These are phyloP conservation scores for Cornus suecica DNA, from an alignment of 148 eudicot species.

Conservation along the genomic window DNA sequence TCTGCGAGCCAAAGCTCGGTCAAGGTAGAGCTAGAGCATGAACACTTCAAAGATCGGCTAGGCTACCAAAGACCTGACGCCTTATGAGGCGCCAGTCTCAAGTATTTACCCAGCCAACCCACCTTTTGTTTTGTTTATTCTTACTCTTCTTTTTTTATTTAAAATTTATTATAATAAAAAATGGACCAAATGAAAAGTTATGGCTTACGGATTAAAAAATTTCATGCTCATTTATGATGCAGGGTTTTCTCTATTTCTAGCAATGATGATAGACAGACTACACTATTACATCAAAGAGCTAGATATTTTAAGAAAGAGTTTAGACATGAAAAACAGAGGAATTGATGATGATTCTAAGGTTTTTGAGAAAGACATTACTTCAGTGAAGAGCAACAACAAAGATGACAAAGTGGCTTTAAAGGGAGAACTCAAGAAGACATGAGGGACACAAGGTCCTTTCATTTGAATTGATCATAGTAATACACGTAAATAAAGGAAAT, in stretches of 20 bases:
- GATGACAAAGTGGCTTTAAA: background rate
- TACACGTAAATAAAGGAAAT: background rate
- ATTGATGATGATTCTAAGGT: background rate
- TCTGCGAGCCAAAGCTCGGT: no score
- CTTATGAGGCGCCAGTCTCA: no score
- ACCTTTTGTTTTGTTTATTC: background rate
- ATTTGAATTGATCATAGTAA: background rate
- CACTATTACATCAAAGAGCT: constrained; percentile 57
- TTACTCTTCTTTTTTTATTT: no score
- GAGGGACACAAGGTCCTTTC: background rate
- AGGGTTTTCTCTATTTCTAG: constrained; percentile 57
- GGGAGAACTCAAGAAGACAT: background rate
- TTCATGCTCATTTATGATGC: background rate
- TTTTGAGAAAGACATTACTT: background rate
- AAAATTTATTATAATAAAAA: no score
- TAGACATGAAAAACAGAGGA: background rate
- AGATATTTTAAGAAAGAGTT: constrained; percentile 34
- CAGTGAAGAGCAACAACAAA: background rate
- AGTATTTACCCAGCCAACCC: no score
- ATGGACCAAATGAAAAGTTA: background rate
- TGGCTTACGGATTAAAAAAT: background rate
- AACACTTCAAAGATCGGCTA: no score
- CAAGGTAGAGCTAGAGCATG: no score
- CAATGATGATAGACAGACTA: constrained; percentile 48
- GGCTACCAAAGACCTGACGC: no score